A percentile compares a stretch with the other conserved stretches of the same genome.
These are phyloP conservation scores for Onygenales sp. DNA, from an alignment of 2,329 filamentous ascomycete genomes.

Conservation along the genomic window DNA sequence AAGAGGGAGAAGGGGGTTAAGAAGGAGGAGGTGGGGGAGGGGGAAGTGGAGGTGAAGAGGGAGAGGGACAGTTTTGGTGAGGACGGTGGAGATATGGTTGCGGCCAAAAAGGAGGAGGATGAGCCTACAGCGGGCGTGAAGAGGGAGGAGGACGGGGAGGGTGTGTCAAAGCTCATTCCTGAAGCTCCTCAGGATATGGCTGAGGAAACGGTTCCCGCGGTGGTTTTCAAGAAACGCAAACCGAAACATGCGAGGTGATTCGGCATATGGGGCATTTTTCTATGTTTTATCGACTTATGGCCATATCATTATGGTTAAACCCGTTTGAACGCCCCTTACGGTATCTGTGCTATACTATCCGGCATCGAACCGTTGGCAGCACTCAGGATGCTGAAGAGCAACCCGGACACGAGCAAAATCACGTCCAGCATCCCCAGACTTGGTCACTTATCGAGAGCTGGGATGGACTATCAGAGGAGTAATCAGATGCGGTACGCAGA, in stretches of 20 bases:
- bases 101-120: constrained; percentile 13
- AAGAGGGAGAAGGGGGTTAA: constrained; percentile 19
- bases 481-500: no score
- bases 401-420: no score
- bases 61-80: constrained; percentile 6
- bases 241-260: constrained; percentile 34
- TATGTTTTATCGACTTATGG: background rate
- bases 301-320: no score
- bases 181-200: constrained; percentile 9
- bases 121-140: constrained; percentile 14
- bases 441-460: no score
- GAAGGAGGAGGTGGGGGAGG: constrained; percentile 4
- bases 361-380: background rate
- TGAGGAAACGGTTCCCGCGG: constrained; percentile 19
- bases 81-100: constrained; percentile 4
- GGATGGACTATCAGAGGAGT: no score
- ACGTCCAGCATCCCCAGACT: no score
- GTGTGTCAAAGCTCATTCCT: constrained; percentile 3
- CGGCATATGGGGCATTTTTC: background rate
- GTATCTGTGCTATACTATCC: background rate
- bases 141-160: constrained; percentile 18
- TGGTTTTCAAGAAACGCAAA: constrained; percentile 42
- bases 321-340: no score
- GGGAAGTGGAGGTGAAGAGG: constrained; percentile 7
- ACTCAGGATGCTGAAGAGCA: no score